Evolutionary conservation across 148 eudicot species (phyloP).

Genomic region (Pharnaceum exiguum): DNA sequence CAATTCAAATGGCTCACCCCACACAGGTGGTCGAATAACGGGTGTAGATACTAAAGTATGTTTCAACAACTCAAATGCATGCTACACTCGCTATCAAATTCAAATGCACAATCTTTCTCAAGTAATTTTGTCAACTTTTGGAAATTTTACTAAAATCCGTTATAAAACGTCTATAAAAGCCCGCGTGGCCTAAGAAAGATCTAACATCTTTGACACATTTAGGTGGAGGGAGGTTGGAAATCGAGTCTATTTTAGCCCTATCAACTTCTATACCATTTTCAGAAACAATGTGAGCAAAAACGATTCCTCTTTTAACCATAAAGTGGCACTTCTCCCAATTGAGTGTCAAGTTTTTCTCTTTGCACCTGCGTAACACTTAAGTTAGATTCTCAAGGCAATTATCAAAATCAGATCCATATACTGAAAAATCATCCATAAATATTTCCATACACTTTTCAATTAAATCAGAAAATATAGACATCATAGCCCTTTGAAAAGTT

Average conservation of each 20-base stretch:
- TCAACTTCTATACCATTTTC: neutral
- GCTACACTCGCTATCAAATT: neutral
- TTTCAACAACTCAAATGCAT: neutral
- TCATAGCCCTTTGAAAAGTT: neutral
- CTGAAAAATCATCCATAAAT: slow-evolving; percentile 12
- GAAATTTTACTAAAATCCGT: neutral
- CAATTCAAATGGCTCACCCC: neutral
- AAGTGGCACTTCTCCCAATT: slow-evolving; percentile 5
- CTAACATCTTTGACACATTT: neutral
- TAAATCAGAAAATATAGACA: neutral
- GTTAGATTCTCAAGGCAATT: neutral
- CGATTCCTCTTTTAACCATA: neutral
- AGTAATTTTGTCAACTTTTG: neutral
- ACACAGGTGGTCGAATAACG: neutral
- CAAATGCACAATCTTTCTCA: neutral
- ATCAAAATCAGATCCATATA: neutral
- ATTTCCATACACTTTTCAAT: neutral
- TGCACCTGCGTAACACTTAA: neutral
- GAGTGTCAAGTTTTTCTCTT: slow-evolving; percentile 3
- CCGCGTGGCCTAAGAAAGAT: neutral
- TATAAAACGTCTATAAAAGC: neutral
- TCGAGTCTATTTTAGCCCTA: neutral
- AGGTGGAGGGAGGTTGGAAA: neutral
- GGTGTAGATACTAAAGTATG: neutral
- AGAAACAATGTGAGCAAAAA: neutral